Evolutionary conservation across 495 filamentous ascomycete species (phyloP).

Genomic region (Aspergillus saccharolyticus): DNA sequence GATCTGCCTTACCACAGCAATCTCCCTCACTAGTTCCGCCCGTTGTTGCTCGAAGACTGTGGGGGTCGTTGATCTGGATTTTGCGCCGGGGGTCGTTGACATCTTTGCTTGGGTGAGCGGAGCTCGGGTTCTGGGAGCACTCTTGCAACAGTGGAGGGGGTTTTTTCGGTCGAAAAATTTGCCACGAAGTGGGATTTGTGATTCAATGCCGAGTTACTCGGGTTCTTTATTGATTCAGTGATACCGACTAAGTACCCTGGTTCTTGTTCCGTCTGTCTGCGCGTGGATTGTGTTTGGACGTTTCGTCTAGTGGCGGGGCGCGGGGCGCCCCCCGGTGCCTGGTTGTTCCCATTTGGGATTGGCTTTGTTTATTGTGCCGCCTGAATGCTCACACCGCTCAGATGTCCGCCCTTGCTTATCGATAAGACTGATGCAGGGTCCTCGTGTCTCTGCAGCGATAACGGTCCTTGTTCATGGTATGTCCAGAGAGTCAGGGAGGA

Average conservation of each 20-base stretch:
- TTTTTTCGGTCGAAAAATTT: background rate
- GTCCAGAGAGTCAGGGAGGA: background rate
- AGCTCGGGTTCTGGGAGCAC: too few species aligned
- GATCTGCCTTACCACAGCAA: conserved; percentile 59
- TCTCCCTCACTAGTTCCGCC: conserved; percentile 68
- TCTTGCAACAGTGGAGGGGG: background rate
- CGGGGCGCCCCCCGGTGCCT: background rate
- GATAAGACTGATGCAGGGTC: background rate
- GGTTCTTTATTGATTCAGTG: background rate
- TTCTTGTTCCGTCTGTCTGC: background rate
- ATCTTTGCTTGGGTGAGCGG: conserved; percentile 1
- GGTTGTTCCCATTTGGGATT: background rate
- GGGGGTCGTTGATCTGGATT: conserved; percentile 22
- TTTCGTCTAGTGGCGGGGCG: background rate
- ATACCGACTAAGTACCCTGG: background rate
- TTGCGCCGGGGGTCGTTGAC: conserved; percentile 17
- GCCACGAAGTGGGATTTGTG: background rate
- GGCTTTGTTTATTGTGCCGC: background rate
- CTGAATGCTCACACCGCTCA: background rate
- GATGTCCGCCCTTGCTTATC: background rate
- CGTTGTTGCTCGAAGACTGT: conserved; percentile 75
- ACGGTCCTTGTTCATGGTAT: background rate
- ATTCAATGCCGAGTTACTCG: background rate
- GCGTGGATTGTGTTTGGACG: conserved; percentile 1
- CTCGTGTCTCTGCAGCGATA: background rate